phyloP scores from a whole-genome alignment of 2,329 filamentous ascomycete genomes.

The Ophioceras dolichostomum region DNA sequence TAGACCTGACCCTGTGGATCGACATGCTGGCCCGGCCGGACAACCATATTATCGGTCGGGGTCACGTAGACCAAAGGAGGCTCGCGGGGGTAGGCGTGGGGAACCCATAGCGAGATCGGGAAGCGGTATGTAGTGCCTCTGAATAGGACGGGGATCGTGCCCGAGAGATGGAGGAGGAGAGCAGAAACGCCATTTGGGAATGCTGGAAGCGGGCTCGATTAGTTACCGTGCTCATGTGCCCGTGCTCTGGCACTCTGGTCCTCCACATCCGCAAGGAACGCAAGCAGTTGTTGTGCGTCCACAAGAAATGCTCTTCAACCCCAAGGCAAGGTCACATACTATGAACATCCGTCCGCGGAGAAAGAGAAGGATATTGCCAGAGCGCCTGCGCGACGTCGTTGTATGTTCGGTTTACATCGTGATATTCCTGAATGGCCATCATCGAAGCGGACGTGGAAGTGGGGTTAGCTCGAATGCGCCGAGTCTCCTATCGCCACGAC shows the following conservation, averaged over 20 bases:
- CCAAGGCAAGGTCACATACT: conserved; percentile 62
- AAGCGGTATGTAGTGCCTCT: conserved; percentile 84
- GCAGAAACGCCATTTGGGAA: conserved; percentile 81
- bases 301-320: no score
- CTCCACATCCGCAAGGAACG: no score
- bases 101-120: conserved; percentile 85
- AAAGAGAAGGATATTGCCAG: conserved; percentile 64
- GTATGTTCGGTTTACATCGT: conserved; percentile 85
- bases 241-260: no score
- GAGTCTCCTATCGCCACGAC: no score
- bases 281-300: background rate
- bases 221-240: no score
- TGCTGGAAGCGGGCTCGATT: no score
- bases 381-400: conserved; percentile 79
- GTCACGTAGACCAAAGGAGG: conserved; percentile 81
- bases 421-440: conserved; percentile 59
- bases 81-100: conserved; percentile 78
- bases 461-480: conserved; percentile 6
- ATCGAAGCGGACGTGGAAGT: background rate
- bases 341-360: conserved; percentile 86
- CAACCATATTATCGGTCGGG: conserved; percentile 76
- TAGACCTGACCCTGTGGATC: conserved; percentile 88
- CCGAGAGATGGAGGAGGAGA: conserved; percentile 73
- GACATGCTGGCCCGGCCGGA: conserved; percentile 89
- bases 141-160: conserved; percentile 85